phyloP scores from a whole-genome alignment of 2,329 filamentous ascomycete genomes.

The Aspergillus latus region DNA sequence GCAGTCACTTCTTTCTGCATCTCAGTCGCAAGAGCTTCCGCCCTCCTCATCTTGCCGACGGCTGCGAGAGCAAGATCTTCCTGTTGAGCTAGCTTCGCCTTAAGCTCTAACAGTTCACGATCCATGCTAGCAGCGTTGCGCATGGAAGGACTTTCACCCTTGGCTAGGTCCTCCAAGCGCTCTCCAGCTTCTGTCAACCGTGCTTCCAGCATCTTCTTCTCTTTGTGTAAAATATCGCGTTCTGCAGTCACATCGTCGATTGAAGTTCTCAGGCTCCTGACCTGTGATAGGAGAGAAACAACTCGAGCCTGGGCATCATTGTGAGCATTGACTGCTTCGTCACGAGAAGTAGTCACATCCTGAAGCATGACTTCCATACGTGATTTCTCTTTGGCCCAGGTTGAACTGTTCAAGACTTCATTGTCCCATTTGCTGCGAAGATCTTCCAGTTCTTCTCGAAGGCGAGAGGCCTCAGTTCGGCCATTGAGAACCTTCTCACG shows the following conservation, averaged over 20 bases:
- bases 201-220: slow-evolving; percentile 86
- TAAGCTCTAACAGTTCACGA: slow-evolving; percentile 84
- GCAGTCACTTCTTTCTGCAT: slow-evolving; percentile 88
- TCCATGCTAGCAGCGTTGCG: slow-evolving; percentile 87
- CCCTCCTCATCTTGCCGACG: slow-evolving; percentile 94
- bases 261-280: slow-evolving; percentile 75
- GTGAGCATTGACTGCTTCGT: slow-evolving; percentile 89
- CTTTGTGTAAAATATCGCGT: slow-evolving; percentile 77
- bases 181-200: slow-evolving; percentile 84
- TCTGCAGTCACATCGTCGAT: slow-evolving; percentile 85
- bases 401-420: slow-evolving; percentile 94
- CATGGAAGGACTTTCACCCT: slow-evolving; percentile 81
- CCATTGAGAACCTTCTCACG: slow-evolving; percentile 86
- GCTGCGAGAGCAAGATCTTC: slow-evolving; percentile 90
- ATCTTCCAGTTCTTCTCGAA: slow-evolving; percentile 95
- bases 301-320: slow-evolving; percentile 94
- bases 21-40: slow-evolving; percentile 82
- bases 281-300: slow-evolving; percentile 84
- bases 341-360: slow-evolving; percentile 84
- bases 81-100: slow-evolving; percentile 83
- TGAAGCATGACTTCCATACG: slow-evolving; percentile 85
- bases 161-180: slow-evolving; percentile 81
- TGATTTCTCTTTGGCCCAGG: slow-evolving; percentile 97
- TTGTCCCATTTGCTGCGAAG: slow-evolving; percentile 97
- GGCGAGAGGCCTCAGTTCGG: slow-evolving; percentile 76